phyloP scores from a whole-genome alignment of 2,329 filamentous ascomycete species.

The Hansfordia pulvinata region DNA sequence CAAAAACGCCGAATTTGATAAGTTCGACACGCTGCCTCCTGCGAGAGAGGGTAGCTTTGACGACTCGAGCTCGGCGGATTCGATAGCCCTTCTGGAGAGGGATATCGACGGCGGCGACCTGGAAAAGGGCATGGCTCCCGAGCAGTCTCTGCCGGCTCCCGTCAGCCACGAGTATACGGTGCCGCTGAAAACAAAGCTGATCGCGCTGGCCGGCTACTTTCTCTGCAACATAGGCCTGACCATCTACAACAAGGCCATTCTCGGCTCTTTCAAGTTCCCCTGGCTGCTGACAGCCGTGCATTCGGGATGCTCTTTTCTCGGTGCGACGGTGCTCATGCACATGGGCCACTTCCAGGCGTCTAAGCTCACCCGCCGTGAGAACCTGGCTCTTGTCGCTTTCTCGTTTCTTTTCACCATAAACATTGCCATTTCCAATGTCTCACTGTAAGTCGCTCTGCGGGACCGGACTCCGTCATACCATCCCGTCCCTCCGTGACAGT shows the following conservation, averaged over 20 bases:
- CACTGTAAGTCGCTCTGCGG: slow-evolving; percentile 27
- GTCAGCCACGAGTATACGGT: slow-evolving; percentile 3
- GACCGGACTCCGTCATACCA: background rate
- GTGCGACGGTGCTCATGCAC: slow-evolving; percentile 37
- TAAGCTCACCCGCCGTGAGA: slow-evolving; percentile 35
- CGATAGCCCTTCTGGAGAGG: no score
- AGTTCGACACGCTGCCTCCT: no score
- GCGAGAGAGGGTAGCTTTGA: no score
- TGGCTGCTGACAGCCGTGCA: slow-evolving; percentile 48
- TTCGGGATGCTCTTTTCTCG: slow-evolving; percentile 40
- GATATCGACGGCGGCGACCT: no score
- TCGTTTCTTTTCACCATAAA: slow-evolving; percentile 49
- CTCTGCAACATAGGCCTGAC: slow-evolving; percentile 34
- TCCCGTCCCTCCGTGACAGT: slow-evolving; percentile 2
- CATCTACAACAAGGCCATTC: slow-evolving; percentile 44
- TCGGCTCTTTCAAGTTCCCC: slow-evolving; percentile 39
- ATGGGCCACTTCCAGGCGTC: slow-evolving; percentile 38
- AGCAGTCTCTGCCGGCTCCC: no score
- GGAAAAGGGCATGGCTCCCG: no score
- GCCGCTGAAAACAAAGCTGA: slow-evolving; percentile 2
- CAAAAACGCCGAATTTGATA: no score
- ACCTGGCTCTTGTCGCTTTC: slow-evolving; percentile 41
- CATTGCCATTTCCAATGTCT: slow-evolving; percentile 50
- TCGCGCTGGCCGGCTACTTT: slow-evolving; percentile 33
- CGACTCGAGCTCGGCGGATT: no score